A percentile compares a stretch with the other conserved stretches of the same genome.
These are phyloP conservation scores for Pholiota microspora DNA, from an alignment of 768 basidiomycete species.

Conservation along the genomic window DNA sequence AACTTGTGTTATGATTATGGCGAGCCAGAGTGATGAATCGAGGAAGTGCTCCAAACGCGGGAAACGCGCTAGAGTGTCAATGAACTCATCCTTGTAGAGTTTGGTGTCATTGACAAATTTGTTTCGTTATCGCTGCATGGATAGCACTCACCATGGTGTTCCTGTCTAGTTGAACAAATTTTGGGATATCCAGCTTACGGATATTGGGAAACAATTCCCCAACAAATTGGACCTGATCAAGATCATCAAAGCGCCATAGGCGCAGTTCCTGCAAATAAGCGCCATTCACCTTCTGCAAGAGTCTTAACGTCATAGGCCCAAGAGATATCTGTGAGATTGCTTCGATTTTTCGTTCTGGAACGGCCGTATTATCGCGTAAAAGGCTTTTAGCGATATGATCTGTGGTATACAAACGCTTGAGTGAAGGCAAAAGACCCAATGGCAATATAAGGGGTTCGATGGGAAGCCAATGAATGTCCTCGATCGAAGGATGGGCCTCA, in stretches of 20 bases:
- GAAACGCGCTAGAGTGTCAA: constrained; percentile 19
- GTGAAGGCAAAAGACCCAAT: constrained; percentile 17
- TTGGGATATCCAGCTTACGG: constrained; percentile 19
- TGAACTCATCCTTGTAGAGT: constrained; percentile 22
- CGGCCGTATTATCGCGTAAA: constrained; percentile 15
- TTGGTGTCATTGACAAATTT: no score
- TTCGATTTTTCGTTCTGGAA: constrained; percentile 14
- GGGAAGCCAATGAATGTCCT: constrained; percentile 26
- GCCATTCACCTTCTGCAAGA: constrained; percentile 18
- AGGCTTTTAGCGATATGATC: constrained; percentile 17
- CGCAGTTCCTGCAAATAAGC: constrained; percentile 20
- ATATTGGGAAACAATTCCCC: constrained; percentile 20
- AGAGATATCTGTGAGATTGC: constrained; percentile 20
- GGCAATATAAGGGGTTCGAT: constrained; percentile 8
- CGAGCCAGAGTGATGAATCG: constrained; percentile 20
- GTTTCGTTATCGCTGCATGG: no score
- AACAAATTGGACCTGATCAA: constrained; percentile 17
- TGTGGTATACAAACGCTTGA: constrained; percentile 18
- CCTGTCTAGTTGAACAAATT: constrained; percentile 14
- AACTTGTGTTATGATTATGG: constrained; percentile 1
- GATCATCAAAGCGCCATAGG: constrained; percentile 20
- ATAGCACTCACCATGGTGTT: constrained; percentile 12
- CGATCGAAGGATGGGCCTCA: constrained; percentile 21
- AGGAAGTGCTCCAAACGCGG: constrained; percentile 13
- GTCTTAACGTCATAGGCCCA: constrained; percentile 14